These are phyloP conservation scores for Clarireedia hainanense DNA, from an alignment of 2,329 filamentous ascomycete genomes.

Conservation along the genomic window DNA sequence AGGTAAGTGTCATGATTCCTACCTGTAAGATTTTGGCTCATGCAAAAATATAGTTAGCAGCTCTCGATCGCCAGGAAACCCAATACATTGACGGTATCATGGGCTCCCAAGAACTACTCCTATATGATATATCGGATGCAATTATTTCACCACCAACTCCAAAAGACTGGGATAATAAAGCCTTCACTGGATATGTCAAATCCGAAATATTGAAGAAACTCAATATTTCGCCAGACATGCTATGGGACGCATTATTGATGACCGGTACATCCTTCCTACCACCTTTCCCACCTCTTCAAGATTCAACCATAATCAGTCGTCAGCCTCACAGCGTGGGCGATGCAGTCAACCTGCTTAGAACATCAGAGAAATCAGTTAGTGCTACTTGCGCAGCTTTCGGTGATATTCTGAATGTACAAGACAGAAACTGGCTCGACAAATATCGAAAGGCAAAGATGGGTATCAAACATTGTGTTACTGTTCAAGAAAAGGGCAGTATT, in stretches of 20 bases:
- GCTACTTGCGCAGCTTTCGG: conserved; percentile 69
- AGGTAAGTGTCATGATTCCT: conserved; percentile 45
- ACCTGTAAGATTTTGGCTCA: neutral
- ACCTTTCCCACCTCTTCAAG: conserved; percentile 69
- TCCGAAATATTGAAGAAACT: conserved; percentile 63
- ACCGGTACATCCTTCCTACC: conserved; percentile 74
- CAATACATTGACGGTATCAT: conserved; percentile 69
- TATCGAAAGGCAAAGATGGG: conserved; percentile 81
- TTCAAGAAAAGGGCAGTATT: conserved; percentile 56
- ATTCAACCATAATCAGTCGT: conserved; percentile 45
- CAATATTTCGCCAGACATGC: conserved; percentile 59
- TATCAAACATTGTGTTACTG: conserved; percentile 79
- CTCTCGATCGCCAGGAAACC: conserved; percentile 61
- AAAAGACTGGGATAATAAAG: conserved; percentile 59
- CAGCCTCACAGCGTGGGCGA: conserved; percentile 55
- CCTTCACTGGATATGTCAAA: conserved; percentile 57
- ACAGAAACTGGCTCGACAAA: conserved; percentile 72
- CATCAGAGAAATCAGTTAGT: conserved; percentile 61
- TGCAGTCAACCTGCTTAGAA: conserved; percentile 69
- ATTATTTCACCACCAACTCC: conserved; percentile 59
- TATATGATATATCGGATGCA: conserved; percentile 75
- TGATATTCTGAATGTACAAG: conserved; percentile 65
- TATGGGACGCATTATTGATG: conserved; percentile 78
- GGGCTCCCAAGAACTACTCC: conserved; percentile 75
- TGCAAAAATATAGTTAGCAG: conserved; percentile 53